Percentiles rank a stretch among this genome's conserved stretches.
Conservation (phyloP, 2,329 filamentous ascomycete genomes). For the Hypoxylon sp. region DNA sequence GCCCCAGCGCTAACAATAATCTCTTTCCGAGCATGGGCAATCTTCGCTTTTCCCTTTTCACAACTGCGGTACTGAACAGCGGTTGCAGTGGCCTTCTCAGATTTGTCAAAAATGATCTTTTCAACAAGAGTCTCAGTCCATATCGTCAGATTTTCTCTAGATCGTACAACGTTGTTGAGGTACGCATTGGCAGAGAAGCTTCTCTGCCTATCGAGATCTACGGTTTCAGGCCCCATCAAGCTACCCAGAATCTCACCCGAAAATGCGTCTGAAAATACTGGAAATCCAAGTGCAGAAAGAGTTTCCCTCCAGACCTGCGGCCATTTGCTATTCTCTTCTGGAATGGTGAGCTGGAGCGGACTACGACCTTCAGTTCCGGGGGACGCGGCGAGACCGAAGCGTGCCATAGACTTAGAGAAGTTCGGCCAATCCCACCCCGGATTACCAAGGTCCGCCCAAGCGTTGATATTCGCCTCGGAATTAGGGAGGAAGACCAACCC, state of each 20-base stretch:
- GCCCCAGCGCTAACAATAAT: conserved; percentile 17
- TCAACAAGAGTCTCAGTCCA: conserved; percentile 45
- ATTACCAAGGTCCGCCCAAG: too few relatives aligned
- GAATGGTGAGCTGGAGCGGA: background rate
- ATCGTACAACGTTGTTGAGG: conserved; percentile 39
- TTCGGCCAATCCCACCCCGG: too few relatives aligned
- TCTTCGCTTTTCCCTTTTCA: background rate
- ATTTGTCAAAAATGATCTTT: conserved; percentile 48
- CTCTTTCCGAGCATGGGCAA: conserved; percentile 21
- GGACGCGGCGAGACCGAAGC: too few relatives aligned
- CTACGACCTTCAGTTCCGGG: too few relatives aligned
- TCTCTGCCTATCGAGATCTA: conserved; percentile 49
- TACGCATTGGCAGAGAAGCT: conserved; percentile 50
- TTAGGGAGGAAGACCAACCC: too few relatives aligned
- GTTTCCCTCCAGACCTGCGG: conserved; percentile 44
- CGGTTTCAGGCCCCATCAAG: conserved; percentile 35
- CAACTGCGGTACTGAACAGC: conserved; percentile 38
- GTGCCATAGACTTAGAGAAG: too few relatives aligned
- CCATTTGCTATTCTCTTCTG: conserved; percentile 12
- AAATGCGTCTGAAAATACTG: conserved; percentile 43
- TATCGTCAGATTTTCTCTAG: conserved; percentile 49
- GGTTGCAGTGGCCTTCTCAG: conserved; percentile 39
- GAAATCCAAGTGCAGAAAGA: conserved; percentile 42
- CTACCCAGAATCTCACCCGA: conserved; percentile 41
- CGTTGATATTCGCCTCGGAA: too few relatives aligned